Evolutionary conservation across 2,329 filamentous ascomycete genomes (phyloP).

Genomic region (Westerdykella aurantiaca): DNA sequence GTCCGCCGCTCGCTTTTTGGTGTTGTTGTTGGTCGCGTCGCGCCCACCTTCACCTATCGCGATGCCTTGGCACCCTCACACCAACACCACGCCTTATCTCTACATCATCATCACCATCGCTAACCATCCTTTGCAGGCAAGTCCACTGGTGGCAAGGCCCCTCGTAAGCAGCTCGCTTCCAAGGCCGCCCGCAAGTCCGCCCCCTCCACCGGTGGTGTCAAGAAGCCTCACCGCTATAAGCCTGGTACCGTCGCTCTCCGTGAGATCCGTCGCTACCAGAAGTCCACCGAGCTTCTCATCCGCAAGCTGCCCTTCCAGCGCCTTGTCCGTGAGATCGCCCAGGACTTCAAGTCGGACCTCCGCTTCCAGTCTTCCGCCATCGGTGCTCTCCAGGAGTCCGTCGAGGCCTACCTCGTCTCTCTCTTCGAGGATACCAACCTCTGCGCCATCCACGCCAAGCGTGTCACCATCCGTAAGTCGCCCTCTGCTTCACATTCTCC

Average conservation of each 20-base stretch:
- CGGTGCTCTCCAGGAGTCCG: constrained; percentile 84
- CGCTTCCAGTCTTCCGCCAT: constrained; percentile 97
- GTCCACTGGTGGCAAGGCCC: constrained; percentile 67
- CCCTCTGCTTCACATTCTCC: background rate
- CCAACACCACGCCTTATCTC: constrained; percentile 1
- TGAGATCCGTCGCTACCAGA: constrained; percentile 89
- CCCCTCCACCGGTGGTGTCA: constrained; percentile 76
- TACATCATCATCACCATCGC: constrained; percentile 4
- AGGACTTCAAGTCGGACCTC: constrained; percentile 61
- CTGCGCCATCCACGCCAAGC: constrained; percentile 92
- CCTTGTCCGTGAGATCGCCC: constrained; percentile 71
- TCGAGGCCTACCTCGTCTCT: constrained; percentile 93
- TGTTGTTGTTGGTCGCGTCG: constrained; percentile 6
- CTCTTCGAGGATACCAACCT: constrained; percentile 96
- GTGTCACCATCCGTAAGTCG: constrained; percentile 68
- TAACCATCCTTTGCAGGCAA: constrained; percentile 53
- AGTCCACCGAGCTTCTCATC: constrained; percentile 79
- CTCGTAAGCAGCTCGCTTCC: constrained; percentile 95
- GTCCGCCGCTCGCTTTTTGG: constrained; percentile 2
- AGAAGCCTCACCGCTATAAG: constrained; percentile 53
- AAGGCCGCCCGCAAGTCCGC: constrained; percentile 99
- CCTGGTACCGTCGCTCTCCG: constrained; percentile 71
- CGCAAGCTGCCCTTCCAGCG: constrained; percentile 74
- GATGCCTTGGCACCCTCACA: constrained; percentile 15
- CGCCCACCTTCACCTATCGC: constrained; percentile 4